Percentiles rank a stretch among this genome's conserved stretches.
phyloP scores from a whole-genome alignment of 2,329 filamentous ascomycete species.

The Torrubiella hemipterigena region DNA sequence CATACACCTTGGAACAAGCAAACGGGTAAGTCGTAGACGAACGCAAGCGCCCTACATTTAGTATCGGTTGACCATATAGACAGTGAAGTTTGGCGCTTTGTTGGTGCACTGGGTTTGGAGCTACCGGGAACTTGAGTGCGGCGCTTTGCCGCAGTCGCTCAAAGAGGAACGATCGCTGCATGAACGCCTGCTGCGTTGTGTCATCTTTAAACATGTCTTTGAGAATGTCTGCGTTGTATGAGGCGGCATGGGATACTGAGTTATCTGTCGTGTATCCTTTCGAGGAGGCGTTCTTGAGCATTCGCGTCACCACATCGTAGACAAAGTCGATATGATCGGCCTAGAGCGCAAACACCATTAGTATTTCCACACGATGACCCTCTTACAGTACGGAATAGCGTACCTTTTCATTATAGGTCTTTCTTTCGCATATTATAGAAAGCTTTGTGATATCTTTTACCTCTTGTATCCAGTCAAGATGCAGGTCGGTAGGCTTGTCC shows the following conservation, averaged over 20 bases:
- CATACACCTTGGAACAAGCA: constrained; percentile 61
- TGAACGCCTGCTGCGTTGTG: constrained; percentile 44
- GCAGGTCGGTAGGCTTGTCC: constrained; percentile 20
- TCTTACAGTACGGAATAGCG: constrained; percentile 1
- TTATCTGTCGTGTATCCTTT: constrained; percentile 16
- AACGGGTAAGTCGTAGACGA: constrained; percentile 38
- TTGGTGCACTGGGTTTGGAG: constrained; percentile 32
- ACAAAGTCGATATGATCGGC: constrained; percentile 35
- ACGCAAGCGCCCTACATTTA: constrained; percentile 22
- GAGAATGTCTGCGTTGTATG: constrained; percentile 35
- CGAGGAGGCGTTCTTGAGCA: constrained; percentile 32
- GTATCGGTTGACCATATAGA: constrained; percentile 51
- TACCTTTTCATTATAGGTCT: constrained; percentile 26
- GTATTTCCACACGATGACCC: background rate
- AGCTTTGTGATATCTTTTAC: constrained; percentile 32
- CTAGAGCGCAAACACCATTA: constrained; percentile 12
- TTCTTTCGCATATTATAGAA: constrained; percentile 25
- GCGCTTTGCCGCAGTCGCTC: constrained; percentile 35
- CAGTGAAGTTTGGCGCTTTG: constrained; percentile 60
- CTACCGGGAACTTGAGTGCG: constrained; percentile 18
- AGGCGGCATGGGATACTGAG: constrained; percentile 25
- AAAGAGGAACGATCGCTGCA: constrained; percentile 54
- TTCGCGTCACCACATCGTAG: constrained; percentile 27
- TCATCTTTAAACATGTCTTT: constrained; percentile 29
- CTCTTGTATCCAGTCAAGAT: constrained; percentile 29